Evolutionary conservation across 352 stramenopile species (phyloP), one percentile per base, ranked within the genome.

Genomic region (Globisporangium recalcitrans): DNA sequence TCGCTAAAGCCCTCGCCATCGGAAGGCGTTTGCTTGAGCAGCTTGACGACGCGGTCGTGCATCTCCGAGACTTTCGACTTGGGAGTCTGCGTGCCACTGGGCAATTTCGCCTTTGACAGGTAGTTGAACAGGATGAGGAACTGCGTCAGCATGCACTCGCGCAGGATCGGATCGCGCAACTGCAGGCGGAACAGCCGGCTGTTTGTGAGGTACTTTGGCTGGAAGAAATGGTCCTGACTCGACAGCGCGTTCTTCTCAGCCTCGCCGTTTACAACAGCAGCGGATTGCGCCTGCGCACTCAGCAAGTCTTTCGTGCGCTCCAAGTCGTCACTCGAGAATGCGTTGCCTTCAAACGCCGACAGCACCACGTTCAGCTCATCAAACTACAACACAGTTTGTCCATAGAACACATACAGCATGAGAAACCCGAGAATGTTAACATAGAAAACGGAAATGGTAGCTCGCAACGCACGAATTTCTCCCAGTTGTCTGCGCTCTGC

Each of bases 181-280:
- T 97, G 90, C 13, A 97, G 81, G 34, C 87, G 82, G 52, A 97
- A 94, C 1, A 97, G 78, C 11, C 90, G 84, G 60, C 87, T 96
- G 67, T 93, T 97, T 22, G 89, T 97, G 31, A 97, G 68, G 70
- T 97, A 97, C 70, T 97, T 97, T 42, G 88, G 87, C 72, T 95
- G 87, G 60, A 97, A 97, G 63, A 95, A 97, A 48, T 91, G 82
- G 32, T 91, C 84, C 19, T 89, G 78, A 4, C 63, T 60, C 21
- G 55, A 62, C 14, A 14, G 14, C 36, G 14, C 14, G 36, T n/a
- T 44, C 36, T 44, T 44, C 14, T 44, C 36, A 44, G 36, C 14
- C 4, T 44, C 36, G 19, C 36, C 36, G n/a, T n/a, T n/a, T 44
- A 4, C 36, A 44, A n/a, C n/a, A 5, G n/a, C 5, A 21, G 21